Evolutionary conservation across 176 grass and related monocot species (phyloP).

Genomic region (Avena atlantica): DNA sequence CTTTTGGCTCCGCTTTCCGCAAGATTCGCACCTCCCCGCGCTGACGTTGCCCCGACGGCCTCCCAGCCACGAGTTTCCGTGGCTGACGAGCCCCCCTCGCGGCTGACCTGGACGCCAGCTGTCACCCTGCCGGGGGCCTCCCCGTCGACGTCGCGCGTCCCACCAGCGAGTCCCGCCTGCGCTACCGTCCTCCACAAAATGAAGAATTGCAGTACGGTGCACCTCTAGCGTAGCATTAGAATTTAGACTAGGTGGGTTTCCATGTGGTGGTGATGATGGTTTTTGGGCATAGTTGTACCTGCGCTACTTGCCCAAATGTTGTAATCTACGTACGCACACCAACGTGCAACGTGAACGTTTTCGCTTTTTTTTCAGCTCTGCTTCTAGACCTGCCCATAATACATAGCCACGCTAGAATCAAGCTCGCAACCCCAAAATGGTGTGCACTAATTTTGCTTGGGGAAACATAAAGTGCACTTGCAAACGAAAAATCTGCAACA

Average conservation of each 20-base stretch:
- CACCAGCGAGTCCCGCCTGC: no score
- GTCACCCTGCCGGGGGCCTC: background rate
- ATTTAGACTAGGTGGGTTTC: background rate
- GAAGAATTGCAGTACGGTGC: background rate
- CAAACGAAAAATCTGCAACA: no score
- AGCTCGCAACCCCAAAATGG: background rate
- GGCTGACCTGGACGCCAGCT: constrained; percentile 65
- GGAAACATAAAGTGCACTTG: no score
- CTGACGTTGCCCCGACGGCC: constrained; percentile 40
- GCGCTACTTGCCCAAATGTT: background rate
- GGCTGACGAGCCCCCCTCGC: constrained; percentile 34
- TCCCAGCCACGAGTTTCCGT: constrained; percentile 69
- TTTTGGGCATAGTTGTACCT: background rate
- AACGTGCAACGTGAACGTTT: background rate
- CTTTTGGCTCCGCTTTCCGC: constrained; percentile 48
- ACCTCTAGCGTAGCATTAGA: background rate
- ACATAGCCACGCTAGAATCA: background rate
- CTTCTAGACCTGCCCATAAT: background rate
- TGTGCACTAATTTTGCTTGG: no score
- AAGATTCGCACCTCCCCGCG: constrained; percentile 13
- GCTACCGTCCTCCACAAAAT: background rate
- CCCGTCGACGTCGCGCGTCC: background rate
- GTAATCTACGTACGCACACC: background rate
- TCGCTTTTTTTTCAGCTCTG: background rate
- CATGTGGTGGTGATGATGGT: background rate